Conservation (phyloP, 192 early-diverging fungal species). For the Pilobolus umbonatus region DNA sequence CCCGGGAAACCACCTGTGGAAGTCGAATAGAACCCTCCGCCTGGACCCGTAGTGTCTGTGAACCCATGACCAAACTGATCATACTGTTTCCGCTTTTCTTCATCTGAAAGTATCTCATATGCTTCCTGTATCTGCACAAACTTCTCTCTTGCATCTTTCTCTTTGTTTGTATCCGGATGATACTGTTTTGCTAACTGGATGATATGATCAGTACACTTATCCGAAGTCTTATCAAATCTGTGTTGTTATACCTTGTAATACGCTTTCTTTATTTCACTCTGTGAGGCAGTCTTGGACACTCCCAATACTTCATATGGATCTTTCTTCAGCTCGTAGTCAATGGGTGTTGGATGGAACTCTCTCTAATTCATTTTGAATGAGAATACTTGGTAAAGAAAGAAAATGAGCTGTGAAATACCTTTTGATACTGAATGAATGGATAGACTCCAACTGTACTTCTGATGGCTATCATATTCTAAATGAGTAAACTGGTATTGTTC, state of each 20-base stretch:
- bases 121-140: conserved; percentile 97
- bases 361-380: too few relatives aligned
- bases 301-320: conserved; percentile 87
- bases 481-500: too few relatives aligned
- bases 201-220: not conserved
- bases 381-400: too few relatives aligned
- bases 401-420: too few relatives aligned
- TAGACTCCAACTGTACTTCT: too few relatives aligned
- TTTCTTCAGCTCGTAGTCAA: conserved; percentile 36
- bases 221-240: not conserved
- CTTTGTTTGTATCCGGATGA: conserved; percentile 98
- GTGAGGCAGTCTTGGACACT: conserved; percentile 70
- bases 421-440: too few relatives aligned
- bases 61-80: conserved; percentile 80
- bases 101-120: conserved; percentile 93
- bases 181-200: conserved; percentile 86
- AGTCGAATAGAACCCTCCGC: conserved; percentile 36
- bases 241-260: conserved; percentile 64
- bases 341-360: not conserved
- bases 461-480: too few relatives aligned
- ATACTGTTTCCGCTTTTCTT: conserved; percentile 82
- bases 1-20: conserved; percentile 38
- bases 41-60: conserved; percentile 32
- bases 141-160: conserved; percentile 83
- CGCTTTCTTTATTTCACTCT: conserved; percentile 91